A percentile compares a stretch with the other conserved stretches of the same genome.
phyloP scores from a whole-genome alignment of 371 early-diverging fungal species.

The Enterospora canceri region DNA sequence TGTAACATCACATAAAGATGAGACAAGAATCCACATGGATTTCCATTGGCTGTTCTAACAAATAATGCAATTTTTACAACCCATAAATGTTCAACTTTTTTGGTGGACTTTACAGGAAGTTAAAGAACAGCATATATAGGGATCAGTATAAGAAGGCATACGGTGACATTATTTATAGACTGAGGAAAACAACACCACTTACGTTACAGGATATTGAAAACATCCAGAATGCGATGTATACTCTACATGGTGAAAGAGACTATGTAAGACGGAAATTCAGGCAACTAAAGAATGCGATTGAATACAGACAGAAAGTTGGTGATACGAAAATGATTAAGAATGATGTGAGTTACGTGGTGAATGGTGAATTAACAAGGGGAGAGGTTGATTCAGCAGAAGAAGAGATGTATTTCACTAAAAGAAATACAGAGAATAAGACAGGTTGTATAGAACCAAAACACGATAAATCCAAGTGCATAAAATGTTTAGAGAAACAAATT shows the following conservation, averaged over 20 bases:
- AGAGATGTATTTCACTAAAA: slow-evolving; percentile 18
- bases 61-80: no score
- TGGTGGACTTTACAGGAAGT: background rate
- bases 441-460: background rate
- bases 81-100: slow-evolving; percentile 5
- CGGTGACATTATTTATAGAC: slow-evolving; percentile 6
- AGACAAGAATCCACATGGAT: no score
- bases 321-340: background rate
- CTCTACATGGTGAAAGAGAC: background rate
- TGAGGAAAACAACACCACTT: slow-evolving; percentile 15
- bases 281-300: background rate
- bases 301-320: background rate
- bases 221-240: slow-evolving; percentile 4
- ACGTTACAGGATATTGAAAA: background rate
- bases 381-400: slow-evolving; percentile 28
- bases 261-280: background rate
- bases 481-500: slow-evolving; percentile 20
- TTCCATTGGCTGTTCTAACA: no score
- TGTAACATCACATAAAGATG: no score
- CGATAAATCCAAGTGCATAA: no score
- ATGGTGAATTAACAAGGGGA: slow-evolving; percentile 8
- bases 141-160: background rate
- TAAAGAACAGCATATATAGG: background rate
- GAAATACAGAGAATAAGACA: slow-evolving; percentile 10
- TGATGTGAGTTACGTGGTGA: slow-evolving; percentile 16